Base-by-base conservation (phyloP, 306 rosid species). In the Coriaria nepalensis region DNA sequence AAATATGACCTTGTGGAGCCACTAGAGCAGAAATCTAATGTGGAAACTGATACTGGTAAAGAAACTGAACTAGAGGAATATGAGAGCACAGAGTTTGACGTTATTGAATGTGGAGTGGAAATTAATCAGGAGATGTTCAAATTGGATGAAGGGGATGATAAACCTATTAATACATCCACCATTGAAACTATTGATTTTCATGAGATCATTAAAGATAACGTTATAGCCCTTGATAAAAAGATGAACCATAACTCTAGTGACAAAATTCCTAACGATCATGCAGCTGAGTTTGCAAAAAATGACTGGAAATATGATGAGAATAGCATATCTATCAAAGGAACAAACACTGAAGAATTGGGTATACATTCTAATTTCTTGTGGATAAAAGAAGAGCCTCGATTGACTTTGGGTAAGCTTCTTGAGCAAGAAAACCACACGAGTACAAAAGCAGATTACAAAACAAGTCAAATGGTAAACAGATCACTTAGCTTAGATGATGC, bases 21-120 rank as follows among this genome's bases (percentile, higher is more conserved):
- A 43, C 53, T 65, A 49, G 62, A 63, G 38, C 43, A 71, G 33
- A 56, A 49, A 48, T 43, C 65, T 46, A 53, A 54, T 52, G 29
- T 47, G 45, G 66, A 71, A 47, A 39, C 56, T 20, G 59, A 54
- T 42, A 65, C 63, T 37, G 41, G 63, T 64, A 63, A 68, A 61
- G 80, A 49, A 76, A 64, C 60, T 64, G 57, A 77, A 41, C 58
- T 54, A 45, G 37, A 43, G 13, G 73, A 59, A 6, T 58, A 65
- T 52, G 78, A 76, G 11, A 60, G 40, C 33, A 14, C 66, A 29
- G 85, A 76, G 40, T 73, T 71, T 73, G 56, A 64, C 46, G 14
- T 78, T 57, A 62, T 68, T 32, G 87, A 76, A 52, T 64, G 71
- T 52, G 94, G 88, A 63, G 77, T 73, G 67, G 95, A 78, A 67